Percentiles rank a stretch among this genome's conserved stretches.
These are phyloP conservation scores for Thinopyrum obtusiflorum DNA, from an alignment of 202 grass and related monocot genomes.

Conservation along the genomic window DNA sequence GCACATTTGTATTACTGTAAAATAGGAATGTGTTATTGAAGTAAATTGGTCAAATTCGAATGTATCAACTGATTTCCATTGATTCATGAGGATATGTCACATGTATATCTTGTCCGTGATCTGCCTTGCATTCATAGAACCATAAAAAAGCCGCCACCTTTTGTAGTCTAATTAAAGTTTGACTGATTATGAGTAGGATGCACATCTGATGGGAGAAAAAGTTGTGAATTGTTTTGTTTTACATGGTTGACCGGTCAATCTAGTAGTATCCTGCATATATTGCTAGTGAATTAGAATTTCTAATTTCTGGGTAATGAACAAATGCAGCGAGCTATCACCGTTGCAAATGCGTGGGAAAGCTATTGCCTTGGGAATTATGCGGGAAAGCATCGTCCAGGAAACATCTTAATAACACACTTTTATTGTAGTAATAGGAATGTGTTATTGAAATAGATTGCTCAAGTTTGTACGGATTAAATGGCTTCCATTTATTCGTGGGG, in stretches of 20 bases:
- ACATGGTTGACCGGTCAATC: background rate
- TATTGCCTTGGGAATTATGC: background rate
- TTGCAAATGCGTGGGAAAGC: background rate
- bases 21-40: background rate
- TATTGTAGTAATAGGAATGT: background rate
- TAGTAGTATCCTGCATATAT: background rate
- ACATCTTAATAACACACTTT: too few species aligned
- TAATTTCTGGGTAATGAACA: background rate
- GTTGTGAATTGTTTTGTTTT: background rate
- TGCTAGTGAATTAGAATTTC: background rate
- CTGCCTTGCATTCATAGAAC: too few species aligned
- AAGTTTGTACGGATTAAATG: background rate
- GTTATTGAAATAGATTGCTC: background rate
- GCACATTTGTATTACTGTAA: background rate
- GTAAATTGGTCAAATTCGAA: background rate
- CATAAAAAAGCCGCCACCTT: too few species aligned
- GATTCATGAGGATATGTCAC: background rate
- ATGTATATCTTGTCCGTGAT: too few species aligned
- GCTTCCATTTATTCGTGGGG: background rate
- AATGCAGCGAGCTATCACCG: background rate
- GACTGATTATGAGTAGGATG: background rate
- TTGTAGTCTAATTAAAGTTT: background rate
- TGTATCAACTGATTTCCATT: background rate
- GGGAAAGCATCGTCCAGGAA: too few species aligned
- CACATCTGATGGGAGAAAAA: background rate